Evolutionary conservation across 1,139 yeast genomes (phyloP).

Genomic region (Groenewaldozyma sp.): DNA sequence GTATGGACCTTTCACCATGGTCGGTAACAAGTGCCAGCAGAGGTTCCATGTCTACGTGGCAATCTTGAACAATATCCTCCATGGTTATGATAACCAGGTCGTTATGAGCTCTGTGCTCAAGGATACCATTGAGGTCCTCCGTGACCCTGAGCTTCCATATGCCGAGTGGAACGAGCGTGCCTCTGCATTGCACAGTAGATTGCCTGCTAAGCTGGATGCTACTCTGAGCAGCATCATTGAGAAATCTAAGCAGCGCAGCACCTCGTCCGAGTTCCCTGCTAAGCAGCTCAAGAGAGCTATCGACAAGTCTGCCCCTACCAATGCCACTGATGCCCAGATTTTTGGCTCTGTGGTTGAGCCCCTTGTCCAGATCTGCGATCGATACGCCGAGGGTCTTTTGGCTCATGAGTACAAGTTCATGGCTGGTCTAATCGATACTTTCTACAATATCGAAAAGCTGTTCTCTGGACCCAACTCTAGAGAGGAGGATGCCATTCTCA

Average conservation of each 20-base stretch:
- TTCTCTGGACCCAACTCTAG: constrained; percentile 69
- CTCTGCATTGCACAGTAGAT: constrained; percentile 86
- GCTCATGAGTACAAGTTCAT: constrained; percentile 79
- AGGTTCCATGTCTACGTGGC: constrained; percentile 50
- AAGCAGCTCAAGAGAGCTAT: constrained; percentile 61
- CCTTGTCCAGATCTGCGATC: constrained; percentile 55
- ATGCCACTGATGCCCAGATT: constrained; percentile 32
- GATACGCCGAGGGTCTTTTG: constrained; percentile 65
- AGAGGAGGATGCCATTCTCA: constrained; percentile 73
- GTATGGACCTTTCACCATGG: constrained; percentile 70
- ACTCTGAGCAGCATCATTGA: constrained; percentile 57
- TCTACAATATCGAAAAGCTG: constrained; percentile 64
- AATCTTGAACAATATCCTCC: constrained; percentile 66
- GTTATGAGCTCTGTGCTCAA: constrained; percentile 78
- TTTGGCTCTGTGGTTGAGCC: constrained; percentile 62
- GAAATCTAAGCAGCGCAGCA: constrained; percentile 46
- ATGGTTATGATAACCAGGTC: constrained; percentile 92
- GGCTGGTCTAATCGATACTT: constrained; percentile 58
- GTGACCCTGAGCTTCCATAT: constrained; percentile 76
- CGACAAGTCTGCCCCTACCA: constrained; percentile 46
- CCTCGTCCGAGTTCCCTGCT: constrained; percentile 76
- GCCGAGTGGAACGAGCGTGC: constrained; percentile 84
- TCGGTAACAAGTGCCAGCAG: constrained; percentile 79
- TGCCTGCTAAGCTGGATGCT: constrained; percentile 69
- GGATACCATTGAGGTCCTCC: constrained; percentile 60